Base-by-base conservation (phyloP, 176 grass and related monocot species). In the Cenchrus fungigraminus region DNA sequence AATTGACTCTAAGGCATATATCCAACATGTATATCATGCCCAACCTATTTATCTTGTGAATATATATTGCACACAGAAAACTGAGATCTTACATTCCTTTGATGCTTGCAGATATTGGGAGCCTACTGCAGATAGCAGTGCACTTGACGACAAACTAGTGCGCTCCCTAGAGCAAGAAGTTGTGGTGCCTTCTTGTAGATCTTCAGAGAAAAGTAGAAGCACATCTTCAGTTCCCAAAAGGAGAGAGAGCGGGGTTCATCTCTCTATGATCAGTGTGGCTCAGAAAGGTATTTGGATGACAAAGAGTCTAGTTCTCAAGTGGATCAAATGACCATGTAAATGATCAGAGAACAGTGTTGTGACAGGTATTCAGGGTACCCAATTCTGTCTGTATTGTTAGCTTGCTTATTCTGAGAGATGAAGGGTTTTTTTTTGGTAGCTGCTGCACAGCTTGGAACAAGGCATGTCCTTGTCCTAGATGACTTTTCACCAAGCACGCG, bases 201-300 rank as follows among this genome's bases (percentile, higher is more conserved):
- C 84, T 80, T 79, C 59, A 4, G 76, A 25, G 22, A 25, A 25
- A 25, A 25, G 22, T 25, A 25, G 22, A 25, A 25, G 22, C 22
- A 25, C 22, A 25, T 59, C 80, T 72, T 84, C 68, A 70, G 84
- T 79, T 32, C 89, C 96, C 66, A 98, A 87, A 86, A 90, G 96
- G 86, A 91, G 76, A 62, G 96, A 93, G 63, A 90, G 93, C 22
- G 22, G 71, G 96, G 96, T 56, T 95, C 91, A 12, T 98, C 95
- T 76, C 91, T 98, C 17, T 98, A 95, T 14, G 34, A 94, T 7
- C 91, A 89, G 75, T 87, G 83, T 62, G 89, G 65, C 64, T 55
- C 47, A 6, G 86, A 77, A 82, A 92, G 49, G 12, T 83, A 83
- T 37, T 22, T 83, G 37, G 79, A 92, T 80, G 73, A 82, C 59